These are phyloP conservation scores for Puccinia brachypodii DNA, from an alignment of 1,284 basidiomycete species.

Conservation along the genomic window DNA sequence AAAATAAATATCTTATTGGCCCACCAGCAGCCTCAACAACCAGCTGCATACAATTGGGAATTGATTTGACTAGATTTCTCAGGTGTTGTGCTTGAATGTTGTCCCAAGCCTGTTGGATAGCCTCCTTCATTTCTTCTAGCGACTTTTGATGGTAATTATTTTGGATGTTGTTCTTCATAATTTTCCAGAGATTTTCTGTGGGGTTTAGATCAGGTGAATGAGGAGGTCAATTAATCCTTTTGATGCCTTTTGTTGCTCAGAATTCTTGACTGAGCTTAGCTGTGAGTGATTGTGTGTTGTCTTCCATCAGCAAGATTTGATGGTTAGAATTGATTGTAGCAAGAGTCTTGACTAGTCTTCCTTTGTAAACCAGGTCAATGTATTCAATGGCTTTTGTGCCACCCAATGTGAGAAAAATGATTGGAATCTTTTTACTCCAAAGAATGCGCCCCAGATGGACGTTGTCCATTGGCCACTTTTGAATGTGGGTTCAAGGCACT, in stretches of 20 bases:
- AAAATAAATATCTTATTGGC: not conserved
- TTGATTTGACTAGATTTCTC: not conserved
- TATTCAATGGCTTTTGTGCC: not conserved
- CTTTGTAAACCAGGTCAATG: slow-evolving; percentile 1
- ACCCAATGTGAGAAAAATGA: not conserved
- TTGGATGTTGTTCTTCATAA: not conserved
- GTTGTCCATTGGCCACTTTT: not conserved
- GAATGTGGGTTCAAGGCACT: not conserved
- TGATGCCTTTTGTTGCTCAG: not conserved
- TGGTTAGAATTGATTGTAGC: not conserved
- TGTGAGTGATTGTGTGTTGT: not conserved
- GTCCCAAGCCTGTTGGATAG: not conserved
- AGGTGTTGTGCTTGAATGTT: not conserved
- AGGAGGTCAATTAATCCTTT: slow-evolving; percentile 1
- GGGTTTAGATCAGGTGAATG: slow-evolving; percentile 20
- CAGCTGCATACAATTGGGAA: slow-evolving; percentile 19
- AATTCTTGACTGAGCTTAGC: not conserved
- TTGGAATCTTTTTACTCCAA: not conserved
- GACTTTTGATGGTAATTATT: not conserved
- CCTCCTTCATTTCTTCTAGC: not conserved
- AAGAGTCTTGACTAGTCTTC: not conserved
- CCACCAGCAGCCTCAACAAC: slow-evolving; percentile 20
- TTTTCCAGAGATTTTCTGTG: slow-evolving; percentile 31
- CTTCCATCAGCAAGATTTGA: slow-evolving; percentile 21
- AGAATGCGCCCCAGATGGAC: not conserved